Percentiles rank a stretch among this genome's conserved stretches.
These are phyloP conservation scores for Lepiota venenata DNA, from an alignment of 768 basidiomycete species.

Conservation along the genomic window DNA sequence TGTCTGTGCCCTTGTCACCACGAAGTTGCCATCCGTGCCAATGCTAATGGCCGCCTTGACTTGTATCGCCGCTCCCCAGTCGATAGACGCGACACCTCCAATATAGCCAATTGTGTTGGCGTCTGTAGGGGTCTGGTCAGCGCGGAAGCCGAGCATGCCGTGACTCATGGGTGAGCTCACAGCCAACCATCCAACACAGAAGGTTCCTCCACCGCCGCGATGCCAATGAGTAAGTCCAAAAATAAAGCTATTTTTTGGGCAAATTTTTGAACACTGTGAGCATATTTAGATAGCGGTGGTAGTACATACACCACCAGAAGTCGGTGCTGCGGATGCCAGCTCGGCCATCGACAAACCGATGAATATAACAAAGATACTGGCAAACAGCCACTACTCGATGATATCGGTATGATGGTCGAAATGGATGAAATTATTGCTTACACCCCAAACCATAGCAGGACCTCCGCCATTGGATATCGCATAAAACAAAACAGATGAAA, in stretches of 20 bases:
- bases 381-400: constrained; percentile 54
- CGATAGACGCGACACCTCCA: constrained; percentile 50
- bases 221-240: constrained; percentile 46
- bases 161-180: constrained; percentile 25
- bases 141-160: not conserved
- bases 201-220: constrained; percentile 41
- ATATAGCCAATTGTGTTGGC: constrained; percentile 51
- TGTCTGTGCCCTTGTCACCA: constrained; percentile 38
- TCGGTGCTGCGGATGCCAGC: constrained; percentile 67
- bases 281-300: not conserved
- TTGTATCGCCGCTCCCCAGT: constrained; percentile 65
- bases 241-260: constrained; percentile 38
- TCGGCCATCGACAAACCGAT: constrained; percentile 70
- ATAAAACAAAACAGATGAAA: constrained; percentile 53
- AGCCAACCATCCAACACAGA: constrained; percentile 55
- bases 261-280: not conserved
- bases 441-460: constrained; percentile 72
- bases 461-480: constrained; percentile 68
- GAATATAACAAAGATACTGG: constrained; percentile 57
- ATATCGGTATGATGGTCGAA: not conserved
- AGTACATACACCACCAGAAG: constrained; percentile 64
- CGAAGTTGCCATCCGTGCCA: constrained; percentile 38
- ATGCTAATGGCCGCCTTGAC: constrained; percentile 65
- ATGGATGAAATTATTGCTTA: constrained; percentile 23
- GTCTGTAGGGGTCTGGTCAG: constrained; percentile 26